phyloP scores from a whole-genome alignment of 139 green algal species.

The Tetradesmus lagerheimii region DNA sequence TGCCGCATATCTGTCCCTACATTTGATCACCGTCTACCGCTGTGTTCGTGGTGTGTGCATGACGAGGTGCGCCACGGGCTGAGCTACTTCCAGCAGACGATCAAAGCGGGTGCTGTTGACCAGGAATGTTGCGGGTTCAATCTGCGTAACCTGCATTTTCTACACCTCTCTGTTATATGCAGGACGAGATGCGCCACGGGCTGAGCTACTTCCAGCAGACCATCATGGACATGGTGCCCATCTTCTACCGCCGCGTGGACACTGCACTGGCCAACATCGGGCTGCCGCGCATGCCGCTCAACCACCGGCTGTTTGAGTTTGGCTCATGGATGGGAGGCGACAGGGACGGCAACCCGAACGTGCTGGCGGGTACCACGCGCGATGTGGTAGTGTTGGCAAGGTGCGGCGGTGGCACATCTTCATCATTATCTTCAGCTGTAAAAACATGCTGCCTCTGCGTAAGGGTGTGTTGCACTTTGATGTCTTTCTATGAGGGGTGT shows the following conservation, averaged over 20 bases:
- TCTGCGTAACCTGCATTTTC: no score
- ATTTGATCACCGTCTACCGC: no score
- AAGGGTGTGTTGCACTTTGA: background rate
- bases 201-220: slow-evolving; percentile 95
- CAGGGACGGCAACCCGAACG: slow-evolving; percentile 96
- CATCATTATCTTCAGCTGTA: no score
- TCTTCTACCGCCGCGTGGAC: slow-evolving; percentile 86
- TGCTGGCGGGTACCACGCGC: slow-evolving; percentile 88
- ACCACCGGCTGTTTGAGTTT: slow-evolving; percentile 72
- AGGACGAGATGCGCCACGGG: slow-evolving; percentile 94
- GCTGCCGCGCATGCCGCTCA: slow-evolving; percentile 87
- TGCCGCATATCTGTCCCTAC: no score
- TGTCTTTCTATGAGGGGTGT: no score
- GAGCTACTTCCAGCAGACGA: slow-evolving; percentile 92
- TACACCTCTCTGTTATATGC: slow-evolving; percentile 53
- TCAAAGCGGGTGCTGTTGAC: no score
- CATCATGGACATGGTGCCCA: slow-evolving; percentile 84
- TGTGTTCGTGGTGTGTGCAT: background rate
- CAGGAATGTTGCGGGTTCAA: no score
- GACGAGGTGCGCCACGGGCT: slow-evolving; percentile 95
- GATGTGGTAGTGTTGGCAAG: slow-evolving; percentile 91
- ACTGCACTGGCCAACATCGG: slow-evolving; percentile 90
- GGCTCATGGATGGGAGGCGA: slow-evolving; percentile 97
- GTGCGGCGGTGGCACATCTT: background rate
- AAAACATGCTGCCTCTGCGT: no score